phyloP scores from a whole-genome alignment of 345 rosid genomes.

The Alliaria petiolata region DNA sequence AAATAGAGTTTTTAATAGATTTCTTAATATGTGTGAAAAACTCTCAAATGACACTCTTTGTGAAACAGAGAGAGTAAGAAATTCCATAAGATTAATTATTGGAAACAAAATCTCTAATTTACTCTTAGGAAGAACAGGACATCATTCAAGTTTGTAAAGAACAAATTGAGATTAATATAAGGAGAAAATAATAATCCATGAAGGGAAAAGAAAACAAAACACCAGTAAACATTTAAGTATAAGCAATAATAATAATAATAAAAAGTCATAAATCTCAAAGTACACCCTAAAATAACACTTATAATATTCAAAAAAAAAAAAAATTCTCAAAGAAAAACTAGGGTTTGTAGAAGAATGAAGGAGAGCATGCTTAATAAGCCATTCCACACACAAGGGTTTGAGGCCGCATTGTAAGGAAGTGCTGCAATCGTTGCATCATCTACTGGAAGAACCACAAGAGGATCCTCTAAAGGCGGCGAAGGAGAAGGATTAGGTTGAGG shows the following conservation, averaged over 20 bases:
- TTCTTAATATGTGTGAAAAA: no score
- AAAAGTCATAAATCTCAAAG: not conserved
- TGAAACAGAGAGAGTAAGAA: no score
- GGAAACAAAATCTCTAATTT: no score
- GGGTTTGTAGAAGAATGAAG: slow-evolving; percentile 1
- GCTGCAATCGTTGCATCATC: slow-evolving; percentile 14
- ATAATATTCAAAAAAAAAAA: not conserved
- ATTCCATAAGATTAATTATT: no score
- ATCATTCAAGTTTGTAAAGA: no score
- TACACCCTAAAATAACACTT: not conserved
- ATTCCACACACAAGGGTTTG: not conserved
- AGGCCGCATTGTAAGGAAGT: slow-evolving; percentile 14
- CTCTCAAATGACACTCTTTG: no score
- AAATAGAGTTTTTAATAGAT: no score
- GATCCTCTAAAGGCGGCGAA: slow-evolving; percentile 1
- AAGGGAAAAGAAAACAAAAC: not conserved
- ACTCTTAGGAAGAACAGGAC: no score
- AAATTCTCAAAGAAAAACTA: not conserved
- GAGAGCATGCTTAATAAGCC: slow-evolving; percentile 8
- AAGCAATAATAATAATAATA: not conserved
- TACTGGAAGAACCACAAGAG: slow-evolving; percentile 22
- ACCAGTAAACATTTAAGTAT: not conserved
- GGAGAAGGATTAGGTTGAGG: not conserved
- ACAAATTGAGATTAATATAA: no score
- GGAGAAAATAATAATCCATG: not conserved